Base-by-base conservation (phyloP, 768 basidiomycete genomes). In the Hydnum rufescens region DNA sequence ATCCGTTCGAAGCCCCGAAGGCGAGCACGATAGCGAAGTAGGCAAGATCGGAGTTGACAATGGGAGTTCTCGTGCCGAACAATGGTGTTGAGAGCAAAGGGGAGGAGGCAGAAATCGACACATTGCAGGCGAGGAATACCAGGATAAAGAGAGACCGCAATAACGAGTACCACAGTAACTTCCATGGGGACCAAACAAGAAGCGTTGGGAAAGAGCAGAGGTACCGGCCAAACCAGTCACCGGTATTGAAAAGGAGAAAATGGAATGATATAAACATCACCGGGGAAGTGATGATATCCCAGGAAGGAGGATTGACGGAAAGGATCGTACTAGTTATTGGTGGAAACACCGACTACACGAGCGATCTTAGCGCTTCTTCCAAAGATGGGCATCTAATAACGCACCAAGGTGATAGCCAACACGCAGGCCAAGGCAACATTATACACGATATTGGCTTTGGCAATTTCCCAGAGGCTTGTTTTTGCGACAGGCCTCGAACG, bases 111-210 rank as follows among this genome's bases (percentile, higher is more conserved):
- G 85, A 65, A 30, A 70, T 67, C n/a, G 23, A 42, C 39, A 92
- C 66, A 61, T 95, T 95, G 71, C 89, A 93, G 65, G 81, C 70
- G n/a, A 93, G 71, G 64, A 93, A 81, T 36, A 90, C 60, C 29
- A 86, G 87, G 47, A 95, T 75, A 66, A 93, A 92, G 32, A 88
- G 60, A 1, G 78, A 81, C 51, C 90, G 77, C 3, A 74, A 64
- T 36, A 82, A 62, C 16, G 87, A 80, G 25, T 86, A 64, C 4
- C 62, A 60, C 16, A 87, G 63, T 34, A 90, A 72, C 30, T 72
- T 72, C 36, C 36, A 39, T n/a, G 74, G 73, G 2, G 78, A 78
- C 76, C 84, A 87, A 50, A 87, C 66, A 29, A 78, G 63, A 22
- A 89, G 63, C 4, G 62, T 61, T 4, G 80, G 79, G 58, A 78